Evolutionary conservation across 345 rosid genomes (phyloP), one percentile per base, ranked within the genome.

Genomic region (Eucalyptus victrix): DNA sequence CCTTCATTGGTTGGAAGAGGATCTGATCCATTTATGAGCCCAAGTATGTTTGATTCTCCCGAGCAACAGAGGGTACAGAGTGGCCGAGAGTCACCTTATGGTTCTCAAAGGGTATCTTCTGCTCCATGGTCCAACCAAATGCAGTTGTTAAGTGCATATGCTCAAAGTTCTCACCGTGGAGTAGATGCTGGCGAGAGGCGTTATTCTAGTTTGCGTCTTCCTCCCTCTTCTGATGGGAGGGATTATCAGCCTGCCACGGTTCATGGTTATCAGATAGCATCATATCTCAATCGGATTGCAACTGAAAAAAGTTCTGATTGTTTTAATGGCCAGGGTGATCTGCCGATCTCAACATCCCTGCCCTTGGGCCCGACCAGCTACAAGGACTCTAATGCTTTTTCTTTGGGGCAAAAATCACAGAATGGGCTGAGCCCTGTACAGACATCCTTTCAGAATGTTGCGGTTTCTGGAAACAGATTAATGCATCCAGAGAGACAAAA

Each of bases 211-310:
- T 87, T 96, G 92, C 97, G 96, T 53, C 90, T 92, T 86, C 92
- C 94, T 53, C 94, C 95, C n/a, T 92, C 98, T 89, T 91, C 96
- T 81, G 96, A 95, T 88, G 91, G 92, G 85, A 87, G 94, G 95
- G 95, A 93, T 89, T 91, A 91, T 88, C 99, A 94, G 92, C 99
- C 98, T 90, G 96, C 96, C 56, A 96, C 98, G 1, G 92, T 97
- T 21, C 99, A 95, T 87, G 97, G 98, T 83, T 94, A 91, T 93
- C 98, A 95, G 93, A 87, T 96, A 40, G 94, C 95, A 83, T 95
- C 98, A 14, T 92, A 91, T 87, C 92, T 94, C 49, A 93, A 91
- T 91, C 93, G 80, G 88, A 92, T 94, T 89, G 95, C 95, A 4
- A 95, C 92, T 89, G 96, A 93, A 62, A 93, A 91, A 92, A 92